Evolutionary conservation across 441 rosid species (phyloP).

Genomic region (Arabidopsis hybrid): DNA sequence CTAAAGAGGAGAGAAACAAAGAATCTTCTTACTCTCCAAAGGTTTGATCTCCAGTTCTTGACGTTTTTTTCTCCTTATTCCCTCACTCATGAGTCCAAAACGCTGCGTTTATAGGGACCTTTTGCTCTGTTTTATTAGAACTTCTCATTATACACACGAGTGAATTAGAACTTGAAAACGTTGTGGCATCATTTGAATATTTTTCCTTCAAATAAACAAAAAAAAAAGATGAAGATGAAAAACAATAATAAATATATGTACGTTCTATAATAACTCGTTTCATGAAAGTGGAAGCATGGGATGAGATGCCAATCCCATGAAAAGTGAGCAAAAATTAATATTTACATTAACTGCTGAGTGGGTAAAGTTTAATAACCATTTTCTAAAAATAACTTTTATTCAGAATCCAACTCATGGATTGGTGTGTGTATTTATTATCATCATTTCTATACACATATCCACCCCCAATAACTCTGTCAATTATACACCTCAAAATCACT

Average conservation of each 20-base stretch:
- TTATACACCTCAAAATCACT: slow-evolving; percentile 23
- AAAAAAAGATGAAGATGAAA: neutral
- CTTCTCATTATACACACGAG: slow-evolving; percentile 12
- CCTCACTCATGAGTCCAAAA: slow-evolving; percentile 9
- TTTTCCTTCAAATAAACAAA: neutral
- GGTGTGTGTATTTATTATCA: slow-evolving; percentile 43
- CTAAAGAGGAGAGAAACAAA: slow-evolving; percentile 19
- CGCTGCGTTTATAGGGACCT: slow-evolving; percentile 28
- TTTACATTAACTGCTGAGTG: slow-evolving; percentile 38
- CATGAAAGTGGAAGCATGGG: slow-evolving; percentile 29
- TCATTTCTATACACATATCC: slow-evolving; percentile 22
- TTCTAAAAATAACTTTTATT: neutral
- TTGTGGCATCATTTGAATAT: slow-evolving; percentile 18
- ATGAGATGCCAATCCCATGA: slow-evolving; percentile 30
- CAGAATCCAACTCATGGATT: slow-evolving; percentile 47
- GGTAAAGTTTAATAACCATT: slow-evolving; percentile 28
- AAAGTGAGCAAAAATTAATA: slow-evolving; percentile 29
- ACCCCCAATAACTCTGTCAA: slow-evolving; percentile 33
- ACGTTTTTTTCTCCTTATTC: neutral
- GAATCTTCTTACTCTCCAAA: slow-evolving; percentile 4
- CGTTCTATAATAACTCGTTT: slow-evolving; percentile 24
- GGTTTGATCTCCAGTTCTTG: slow-evolving; percentile 9
- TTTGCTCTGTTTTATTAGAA: neutral
- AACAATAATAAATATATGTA: neutral
- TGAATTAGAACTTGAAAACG: neutral